Evolutionary conservation across 768 basidiomycete genomes (phyloP).

Genomic region (Pleurotus pulmonarius): DNA sequence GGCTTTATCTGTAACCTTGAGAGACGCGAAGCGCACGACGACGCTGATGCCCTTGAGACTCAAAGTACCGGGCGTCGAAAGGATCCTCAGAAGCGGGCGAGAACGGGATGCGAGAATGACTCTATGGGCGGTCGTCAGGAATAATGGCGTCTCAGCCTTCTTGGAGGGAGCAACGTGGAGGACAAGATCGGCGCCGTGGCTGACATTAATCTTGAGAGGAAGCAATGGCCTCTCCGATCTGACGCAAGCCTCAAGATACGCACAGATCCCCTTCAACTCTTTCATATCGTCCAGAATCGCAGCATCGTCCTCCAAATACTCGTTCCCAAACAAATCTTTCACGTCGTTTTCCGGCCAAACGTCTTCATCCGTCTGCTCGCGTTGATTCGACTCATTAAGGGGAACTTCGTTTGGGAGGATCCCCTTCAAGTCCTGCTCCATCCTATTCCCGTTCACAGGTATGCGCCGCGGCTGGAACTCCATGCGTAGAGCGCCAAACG

Average conservation of each 20-base stretch:
- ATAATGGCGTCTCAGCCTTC: conserved; percentile 23
- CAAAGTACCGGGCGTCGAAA: neutral
- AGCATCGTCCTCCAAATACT: conserved; percentile 34
- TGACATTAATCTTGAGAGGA: conserved; percentile 17
- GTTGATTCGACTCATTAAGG: conserved; percentile 10
- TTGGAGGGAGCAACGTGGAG: conserved; percentile 30
- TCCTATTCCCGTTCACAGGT: conserved; percentile 44
- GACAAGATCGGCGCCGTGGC: conserved; percentile 62
- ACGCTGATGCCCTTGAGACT: neutral
- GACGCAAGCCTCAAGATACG: conserved; percentile 22
- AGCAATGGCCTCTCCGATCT: conserved; percentile 12
- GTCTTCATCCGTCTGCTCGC: too few relatives aligned
- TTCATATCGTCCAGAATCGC: conserved; percentile 33
- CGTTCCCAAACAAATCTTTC: conserved; percentile 14
- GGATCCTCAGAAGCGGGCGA: neutral
- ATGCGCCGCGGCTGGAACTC: conserved; percentile 65
- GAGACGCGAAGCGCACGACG: neutral
- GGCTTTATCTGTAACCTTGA: neutral
- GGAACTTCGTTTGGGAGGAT: conserved; percentile 22
- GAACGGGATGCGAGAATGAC: conserved; percentile 65
- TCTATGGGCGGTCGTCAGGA: conserved; percentile 57
- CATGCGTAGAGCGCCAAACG: conserved; percentile 79
- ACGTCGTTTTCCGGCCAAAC: too few relatives aligned
- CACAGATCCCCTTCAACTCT: conserved; percentile 27
- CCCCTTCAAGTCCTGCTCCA: conserved; percentile 62